Evolutionary conservation across 805 yeast genomes (phyloP), one percentile per base, ranked within the genome.

Genomic region (Metschnikowia santaceciliae): DNA sequence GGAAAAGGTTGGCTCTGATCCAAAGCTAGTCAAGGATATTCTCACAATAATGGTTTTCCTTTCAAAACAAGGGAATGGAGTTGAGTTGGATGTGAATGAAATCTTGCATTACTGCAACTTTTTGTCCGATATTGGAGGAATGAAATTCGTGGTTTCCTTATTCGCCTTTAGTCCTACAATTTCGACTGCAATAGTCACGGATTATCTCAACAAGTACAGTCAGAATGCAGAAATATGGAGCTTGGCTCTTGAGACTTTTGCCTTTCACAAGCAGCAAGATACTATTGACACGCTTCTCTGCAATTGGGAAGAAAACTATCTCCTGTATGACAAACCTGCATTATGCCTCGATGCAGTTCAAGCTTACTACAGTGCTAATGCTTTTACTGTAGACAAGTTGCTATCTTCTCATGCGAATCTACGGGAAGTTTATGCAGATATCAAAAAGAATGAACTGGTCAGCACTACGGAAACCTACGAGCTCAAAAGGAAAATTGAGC

Each of bases 151-250:
- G 37, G 4, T 35, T 4, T 23, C 39, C 19, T 6, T 44, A 20
- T 32, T 42, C 19, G 19, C 46, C 14, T 32, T 7, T 20, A 32
- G 26, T 17, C 30, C 46, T 13, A 13, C 11, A 6, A 19, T 30
- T 14, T 7, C 7, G 37, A 32, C 35, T 7, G 15, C 37, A 10
- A 42, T 42, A 19, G 46, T 20, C 13, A 10, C 36, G 26, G 30
- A 32, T 13, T 42, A 42, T 19, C 35, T 32, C n/a, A 15, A 17
- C 14, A 32, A 32, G 7, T 7, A 44, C 17, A 32, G n/a, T n/a
- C 40, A 13, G 10, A 44, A 13, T 22, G 47, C 47, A 8, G 47
- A 44, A n/a, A 26, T 36, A 14, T 44, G 47, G 47, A 15, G 19
- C 17, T 15, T 26, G 8, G 43, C 43, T 40, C 26, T 40, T 6